phyloP scores from a whole-genome alignment of 352 stramenopile species.

The Phytophthora meadii region DNA sequence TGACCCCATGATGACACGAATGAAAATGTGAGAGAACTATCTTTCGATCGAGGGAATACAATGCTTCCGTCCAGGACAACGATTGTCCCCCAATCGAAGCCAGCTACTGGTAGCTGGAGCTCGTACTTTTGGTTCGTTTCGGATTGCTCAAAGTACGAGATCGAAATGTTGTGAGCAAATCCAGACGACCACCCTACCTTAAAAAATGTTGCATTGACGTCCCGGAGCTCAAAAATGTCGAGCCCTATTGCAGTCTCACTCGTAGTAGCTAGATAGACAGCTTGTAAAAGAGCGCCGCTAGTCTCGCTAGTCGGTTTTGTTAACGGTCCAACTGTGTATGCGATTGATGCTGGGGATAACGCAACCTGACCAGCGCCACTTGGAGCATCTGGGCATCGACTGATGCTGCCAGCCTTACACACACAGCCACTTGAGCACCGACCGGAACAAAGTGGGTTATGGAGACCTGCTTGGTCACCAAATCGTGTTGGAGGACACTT shows the following conservation, averaged over 20 bases:
- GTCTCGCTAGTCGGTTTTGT: conserved; percentile 24
- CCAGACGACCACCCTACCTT: conserved; percentile 31
- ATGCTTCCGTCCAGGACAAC: conserved; percentile 47
- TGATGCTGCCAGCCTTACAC: conserved; percentile 57
- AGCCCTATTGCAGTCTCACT: conserved; percentile 8
- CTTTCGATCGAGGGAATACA: conserved; percentile 33
- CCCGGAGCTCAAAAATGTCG: conserved; percentile 58
- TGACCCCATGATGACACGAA: conserved; percentile 40
- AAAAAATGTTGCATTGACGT: conserved; percentile 44
- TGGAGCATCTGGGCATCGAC: conserved; percentile 44
- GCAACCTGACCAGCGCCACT: conserved; percentile 31
- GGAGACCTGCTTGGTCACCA: conserved; percentile 42
- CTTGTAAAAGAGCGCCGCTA: conserved; percentile 16
- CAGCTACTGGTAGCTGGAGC: conserved; percentile 55
- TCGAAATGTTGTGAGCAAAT: conserved; percentile 61
- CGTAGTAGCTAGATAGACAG: conserved; percentile 8
- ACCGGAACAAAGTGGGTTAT: conserved; percentile 51
- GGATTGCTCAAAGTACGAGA: conserved; percentile 58
- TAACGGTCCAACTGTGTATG: conserved; percentile 43
- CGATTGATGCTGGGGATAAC: conserved; percentile 39
- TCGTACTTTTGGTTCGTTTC: conserved; percentile 42
- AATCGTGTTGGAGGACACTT: conserved; percentile 58
- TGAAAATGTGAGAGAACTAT: conserved; percentile 44
- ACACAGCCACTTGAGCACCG: conserved; percentile 54
- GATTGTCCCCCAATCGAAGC: conserved; percentile 52